Percentiles rank a stretch among this genome's conserved stretches.
phyloP scores from a whole-genome alignment of 2,329 filamentous ascomycete species.

The Helotiales sp. region DNA sequence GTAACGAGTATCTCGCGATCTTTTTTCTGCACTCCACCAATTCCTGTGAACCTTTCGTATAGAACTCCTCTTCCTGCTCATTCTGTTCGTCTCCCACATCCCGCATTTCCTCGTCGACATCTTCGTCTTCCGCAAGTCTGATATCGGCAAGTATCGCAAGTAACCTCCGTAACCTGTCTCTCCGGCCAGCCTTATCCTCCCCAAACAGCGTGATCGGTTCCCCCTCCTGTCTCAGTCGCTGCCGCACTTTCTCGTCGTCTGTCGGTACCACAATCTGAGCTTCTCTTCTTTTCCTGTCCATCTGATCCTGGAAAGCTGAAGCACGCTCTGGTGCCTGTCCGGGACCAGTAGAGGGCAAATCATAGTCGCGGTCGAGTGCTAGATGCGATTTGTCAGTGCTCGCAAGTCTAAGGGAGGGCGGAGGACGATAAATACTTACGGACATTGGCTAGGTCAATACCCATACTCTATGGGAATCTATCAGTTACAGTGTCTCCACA shows the following conservation, averaged over 20 bases:
- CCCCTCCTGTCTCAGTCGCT: conserved; percentile 79
- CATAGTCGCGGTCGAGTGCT: conserved; percentile 80
- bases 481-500: conserved; percentile 23
- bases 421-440: conserved; percentile 47
- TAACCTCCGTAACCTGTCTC: conserved; percentile 82
- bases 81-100: conserved; percentile 54
- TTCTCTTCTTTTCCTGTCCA: conserved; percentile 86
- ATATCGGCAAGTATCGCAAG: conserved; percentile 72
- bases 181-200: conserved; percentile 80
- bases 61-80: conserved; percentile 91
- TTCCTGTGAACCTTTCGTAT: conserved; percentile 76
- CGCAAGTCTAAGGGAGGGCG: conserved; percentile 26
- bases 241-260: conserved; percentile 83
- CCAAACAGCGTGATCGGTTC: conserved; percentile 94
- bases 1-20: conserved; percentile 82
- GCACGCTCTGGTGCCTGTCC: conserved; percentile 36
- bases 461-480: conserved; percentile 36
- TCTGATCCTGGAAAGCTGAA: conserved; percentile 54
- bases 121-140: conserved; percentile 54
- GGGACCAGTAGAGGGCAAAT: conserved; percentile 33
- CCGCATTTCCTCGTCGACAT: conserved; percentile 59
- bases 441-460: conserved; percentile 62
- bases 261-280: conserved; percentile 91
- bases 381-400: conserved; percentile 3
- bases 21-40: conserved; percentile 74